phyloP scores from a whole-genome alignment of 2,329 filamentous ascomycete species.

The Sporothrix luriei region DNA sequence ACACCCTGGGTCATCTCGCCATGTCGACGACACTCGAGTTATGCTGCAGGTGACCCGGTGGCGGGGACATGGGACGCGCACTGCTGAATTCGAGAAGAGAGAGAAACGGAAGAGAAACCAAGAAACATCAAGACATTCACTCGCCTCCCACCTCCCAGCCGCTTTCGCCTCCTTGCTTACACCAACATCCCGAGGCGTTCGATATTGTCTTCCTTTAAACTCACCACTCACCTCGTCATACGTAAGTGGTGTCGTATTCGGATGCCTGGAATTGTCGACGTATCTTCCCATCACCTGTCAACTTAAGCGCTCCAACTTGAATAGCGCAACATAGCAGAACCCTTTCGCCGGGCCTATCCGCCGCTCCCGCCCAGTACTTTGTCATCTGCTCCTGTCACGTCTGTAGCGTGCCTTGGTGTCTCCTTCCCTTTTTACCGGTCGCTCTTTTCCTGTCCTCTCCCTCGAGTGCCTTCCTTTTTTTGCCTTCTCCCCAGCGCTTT shows the following conservation, averaged over 20 bases:
- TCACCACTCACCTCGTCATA: background rate
- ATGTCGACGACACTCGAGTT: constrained; percentile 22
- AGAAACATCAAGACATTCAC: constrained; percentile 16
- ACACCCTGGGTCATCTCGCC: background rate
- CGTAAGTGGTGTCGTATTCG: constrained; percentile 8
- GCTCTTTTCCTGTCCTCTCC: background rate
- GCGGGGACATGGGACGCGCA: background rate
- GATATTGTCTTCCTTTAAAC: background rate
- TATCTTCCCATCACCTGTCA: background rate
- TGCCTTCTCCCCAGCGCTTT: constrained; percentile 29
- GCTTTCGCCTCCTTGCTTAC: constrained; percentile 23
- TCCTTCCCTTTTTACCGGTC: background rate
- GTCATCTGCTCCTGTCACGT: constrained; percentile 23
- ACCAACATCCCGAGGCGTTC: background rate
- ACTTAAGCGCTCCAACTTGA: background rate
- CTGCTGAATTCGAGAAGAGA: constrained; percentile 1
- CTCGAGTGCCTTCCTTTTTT: constrained; percentile 28
- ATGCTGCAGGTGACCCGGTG: constrained; percentile 27
- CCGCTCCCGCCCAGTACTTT: constrained; percentile 29
- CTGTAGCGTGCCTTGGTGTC: background rate
- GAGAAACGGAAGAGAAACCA: background rate
- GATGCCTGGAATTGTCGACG: constrained; percentile 8
- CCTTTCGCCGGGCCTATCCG: constrained; percentile 32
- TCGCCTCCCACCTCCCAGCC: constrained; percentile 24
- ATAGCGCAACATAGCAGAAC: constrained; percentile 4